Percentiles rank a stretch among this genome's conserved stretches.
phyloP scores from a whole-genome alignment of 352 stramenopile species.

The Phytophthora capsici region DNA sequence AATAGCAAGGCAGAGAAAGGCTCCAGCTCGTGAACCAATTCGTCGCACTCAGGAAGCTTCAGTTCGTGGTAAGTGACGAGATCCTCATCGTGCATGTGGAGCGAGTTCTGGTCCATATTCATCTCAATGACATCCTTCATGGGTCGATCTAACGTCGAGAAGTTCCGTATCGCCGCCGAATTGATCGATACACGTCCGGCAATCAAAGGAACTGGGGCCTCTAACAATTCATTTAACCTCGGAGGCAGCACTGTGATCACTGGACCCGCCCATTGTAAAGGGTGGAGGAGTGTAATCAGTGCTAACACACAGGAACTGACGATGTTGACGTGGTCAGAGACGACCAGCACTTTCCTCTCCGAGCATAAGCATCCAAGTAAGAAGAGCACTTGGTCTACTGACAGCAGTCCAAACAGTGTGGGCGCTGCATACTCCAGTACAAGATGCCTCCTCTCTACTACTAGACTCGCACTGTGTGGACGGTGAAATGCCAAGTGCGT shows the following conservation, averaged over 20 bases:
- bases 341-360: slow-evolving; percentile 78
- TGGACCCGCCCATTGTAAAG: slow-evolving; percentile 77
- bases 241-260: slow-evolving; percentile 79
- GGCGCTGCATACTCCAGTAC: slow-evolving; percentile 78
- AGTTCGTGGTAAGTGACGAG: slow-evolving; percentile 75
- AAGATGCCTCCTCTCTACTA: slow-evolving; percentile 61
- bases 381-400: slow-evolving; percentile 81
- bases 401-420: slow-evolving; percentile 74
- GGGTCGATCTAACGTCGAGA: slow-evolving; percentile 60
- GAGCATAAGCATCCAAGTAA: slow-evolving; percentile 78
- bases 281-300: slow-evolving; percentile 70
- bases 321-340: slow-evolving; percentile 78
- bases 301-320: slow-evolving; percentile 80
- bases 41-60: slow-evolving; percentile 77
- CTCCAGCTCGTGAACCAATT: slow-evolving; percentile 73
- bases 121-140: slow-evolving; percentile 84
- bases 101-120: slow-evolving; percentile 80
- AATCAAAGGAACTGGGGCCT: slow-evolving; percentile 80
- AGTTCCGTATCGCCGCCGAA: slow-evolving; percentile 48
- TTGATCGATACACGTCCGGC: slow-evolving; percentile 75
- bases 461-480: slow-evolving; percentile 66
- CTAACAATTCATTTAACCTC: slow-evolving; percentile 71
- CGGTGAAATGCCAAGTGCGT: slow-evolving; percentile 81
- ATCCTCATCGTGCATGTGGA: slow-evolving; percentile 84
- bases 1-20: slow-evolving; percentile 63